phyloP scores from a whole-genome alignment of 257 asterid genomes.

The Gynochthodes officinalis region DNA sequence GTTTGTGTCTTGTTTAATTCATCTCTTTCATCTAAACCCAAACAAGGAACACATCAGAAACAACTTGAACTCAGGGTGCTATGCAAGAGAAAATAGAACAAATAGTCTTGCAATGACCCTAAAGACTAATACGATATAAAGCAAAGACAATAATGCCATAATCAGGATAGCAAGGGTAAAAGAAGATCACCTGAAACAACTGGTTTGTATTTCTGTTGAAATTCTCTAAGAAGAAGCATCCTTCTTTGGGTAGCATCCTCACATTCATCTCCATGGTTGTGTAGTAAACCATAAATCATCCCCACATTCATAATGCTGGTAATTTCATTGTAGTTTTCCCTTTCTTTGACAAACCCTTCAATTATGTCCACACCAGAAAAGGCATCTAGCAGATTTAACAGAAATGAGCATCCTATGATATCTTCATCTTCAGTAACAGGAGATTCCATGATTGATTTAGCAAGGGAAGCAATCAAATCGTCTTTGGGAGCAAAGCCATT shows the following conservation, averaged over 20 bases:
- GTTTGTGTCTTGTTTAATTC: slow-evolving; percentile 81
- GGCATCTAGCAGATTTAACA: slow-evolving; percentile 82
- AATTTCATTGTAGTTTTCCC: slow-evolving; percentile 67
- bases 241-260: slow-evolving; percentile 79
- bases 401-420: slow-evolving; percentile 69
- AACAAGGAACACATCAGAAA: slow-evolving; percentile 11
- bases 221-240: slow-evolving; percentile 58
- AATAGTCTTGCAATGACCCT: neutral
- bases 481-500: slow-evolving; percentile 76
- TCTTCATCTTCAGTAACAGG: slow-evolving; percentile 87
- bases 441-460: slow-evolving; percentile 80
- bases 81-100: neutral
- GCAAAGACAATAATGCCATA: slow-evolving; percentile 14
- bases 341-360: slow-evolving; percentile 65
- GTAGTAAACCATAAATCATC: slow-evolving; percentile 79
- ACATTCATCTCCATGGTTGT: slow-evolving; percentile 69
- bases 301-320: slow-evolving; percentile 89
- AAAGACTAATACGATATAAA: slow-evolving; percentile 18
- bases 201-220: slow-evolving; percentile 61
- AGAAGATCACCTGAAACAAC: slow-evolving; percentile 64
- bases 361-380: slow-evolving; percentile 80
- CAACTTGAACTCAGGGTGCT: slow-evolving; percentile 13
- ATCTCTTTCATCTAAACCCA: slow-evolving; percentile 65
- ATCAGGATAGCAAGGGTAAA: slow-evolving; percentile 10
- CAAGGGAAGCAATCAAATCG: slow-evolving; percentile 68